A percentile compares a stretch with the other conserved stretches of the same genome.
These are phyloP conservation scores for Schoenoplectus triqueter DNA, from an alignment of 202 grass and related monocot species.

Conservation along the genomic window DNA sequence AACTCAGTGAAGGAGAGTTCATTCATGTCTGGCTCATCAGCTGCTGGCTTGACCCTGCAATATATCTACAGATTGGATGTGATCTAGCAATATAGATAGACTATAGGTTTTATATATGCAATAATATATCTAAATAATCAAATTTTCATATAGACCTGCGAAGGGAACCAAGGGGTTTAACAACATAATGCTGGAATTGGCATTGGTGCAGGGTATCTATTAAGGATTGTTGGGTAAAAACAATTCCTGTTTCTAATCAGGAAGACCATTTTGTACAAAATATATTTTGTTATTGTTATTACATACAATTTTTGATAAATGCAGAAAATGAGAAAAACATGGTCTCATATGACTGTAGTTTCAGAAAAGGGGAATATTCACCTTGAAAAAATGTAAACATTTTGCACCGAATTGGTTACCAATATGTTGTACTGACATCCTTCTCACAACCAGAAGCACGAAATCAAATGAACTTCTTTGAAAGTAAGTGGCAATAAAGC, in stretches of 20 bases:
- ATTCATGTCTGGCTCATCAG: conserved; percentile 64
- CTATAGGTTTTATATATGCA: not conserved
- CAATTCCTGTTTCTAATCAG: not conserved
- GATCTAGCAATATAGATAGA: conserved; percentile 42
- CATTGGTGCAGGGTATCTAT: not conserved
- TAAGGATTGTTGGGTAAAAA: not conserved
- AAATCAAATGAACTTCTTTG: conserved; percentile 2
- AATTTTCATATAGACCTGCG: not conserved
- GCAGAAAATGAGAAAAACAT: not conserved
- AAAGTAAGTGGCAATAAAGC: not conserved
- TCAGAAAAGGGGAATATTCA: not conserved
- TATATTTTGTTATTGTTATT: not conserved
- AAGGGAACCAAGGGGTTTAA: conserved; percentile 6
- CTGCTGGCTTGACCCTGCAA: conserved; percentile 75
- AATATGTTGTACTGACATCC: not conserved
- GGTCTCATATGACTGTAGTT: not conserved
- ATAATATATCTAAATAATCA: not conserved
- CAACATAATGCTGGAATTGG: not conserved
- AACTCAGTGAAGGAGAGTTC: conserved; percentile 80
- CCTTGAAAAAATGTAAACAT: conserved; percentile 7
- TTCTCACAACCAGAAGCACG: conserved; percentile 8
- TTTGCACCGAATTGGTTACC: conserved; percentile 3
- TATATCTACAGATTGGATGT: conserved; percentile 56
- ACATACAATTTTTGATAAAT: not conserved
- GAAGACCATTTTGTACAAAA: not conserved